Evolutionary conservation across 23 red algal species (phyloP).

Genomic region (Gracilaria domingensis): DNA sequence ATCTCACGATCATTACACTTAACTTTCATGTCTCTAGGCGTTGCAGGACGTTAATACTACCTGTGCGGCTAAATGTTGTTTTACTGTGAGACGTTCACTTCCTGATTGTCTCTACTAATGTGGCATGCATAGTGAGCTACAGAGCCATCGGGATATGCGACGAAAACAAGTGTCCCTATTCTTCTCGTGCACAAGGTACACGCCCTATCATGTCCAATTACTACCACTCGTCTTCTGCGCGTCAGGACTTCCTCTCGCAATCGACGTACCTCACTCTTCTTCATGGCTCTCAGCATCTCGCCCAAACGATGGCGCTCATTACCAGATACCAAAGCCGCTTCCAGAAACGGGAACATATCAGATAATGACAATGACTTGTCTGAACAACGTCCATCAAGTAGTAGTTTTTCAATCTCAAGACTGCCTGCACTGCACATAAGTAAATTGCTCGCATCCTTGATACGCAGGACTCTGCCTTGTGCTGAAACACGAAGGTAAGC

Average conservation of each 20-base stretch:
- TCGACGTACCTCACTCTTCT: constrained; percentile 66
- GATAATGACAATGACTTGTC: constrained; percentile 39
- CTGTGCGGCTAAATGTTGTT: too few species aligned
- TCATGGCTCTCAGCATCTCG: constrained; percentile 48
- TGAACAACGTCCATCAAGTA: constrained; percentile 31
- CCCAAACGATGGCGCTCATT: constrained; percentile 58
- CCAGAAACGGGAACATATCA: constrained; percentile 50
- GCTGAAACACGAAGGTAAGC: constrained; percentile 61
- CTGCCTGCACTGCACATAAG: constrained; percentile 29
- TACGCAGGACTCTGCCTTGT: constrained; percentile 39
- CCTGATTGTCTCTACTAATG: constrained; percentile 44
- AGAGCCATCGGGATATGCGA: constrained; percentile 54
- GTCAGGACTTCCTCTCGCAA: constrained; percentile 63
- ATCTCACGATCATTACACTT: background rate
- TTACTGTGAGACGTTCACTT: background rate
- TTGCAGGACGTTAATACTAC: too few species aligned
- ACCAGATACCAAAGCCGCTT: constrained; percentile 40
- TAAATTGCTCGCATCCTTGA: constrained; percentile 50
- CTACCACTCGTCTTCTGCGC: constrained; percentile 46
- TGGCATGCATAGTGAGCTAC: constrained; percentile 71
- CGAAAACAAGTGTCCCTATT: constrained; percentile 59
- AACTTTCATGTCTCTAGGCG: background rate
- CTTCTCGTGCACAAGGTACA: constrained; percentile 59
- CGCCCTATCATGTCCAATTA: constrained; percentile 59
- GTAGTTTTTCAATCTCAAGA: constrained; percentile 63